Conservation (phyloP, 257 asterid genomes). For the Thymus mandschuricus region DNA sequence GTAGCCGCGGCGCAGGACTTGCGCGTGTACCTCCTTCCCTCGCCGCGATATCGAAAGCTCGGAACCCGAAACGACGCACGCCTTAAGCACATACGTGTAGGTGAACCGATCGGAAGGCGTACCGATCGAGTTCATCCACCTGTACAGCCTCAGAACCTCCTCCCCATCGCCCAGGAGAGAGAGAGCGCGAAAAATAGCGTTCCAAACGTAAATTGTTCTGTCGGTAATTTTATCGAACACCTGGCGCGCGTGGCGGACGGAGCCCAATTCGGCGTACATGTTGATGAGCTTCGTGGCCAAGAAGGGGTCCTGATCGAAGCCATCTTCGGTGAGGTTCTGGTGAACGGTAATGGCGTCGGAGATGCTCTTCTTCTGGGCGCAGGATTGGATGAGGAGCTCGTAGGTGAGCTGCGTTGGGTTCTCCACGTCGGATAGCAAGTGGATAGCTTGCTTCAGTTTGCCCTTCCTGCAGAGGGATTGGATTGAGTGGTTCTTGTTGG, state of each 20-base stretch:
- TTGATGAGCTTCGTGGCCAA: constrained; percentile 89
- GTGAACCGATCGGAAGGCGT: constrained; percentile 82
- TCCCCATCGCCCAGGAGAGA: constrained; percentile 69
- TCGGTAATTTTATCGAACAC: constrained; percentile 71
- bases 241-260: constrained; percentile 56
- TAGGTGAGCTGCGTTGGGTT: constrained; percentile 74
- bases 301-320: constrained; percentile 75
- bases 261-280: constrained; percentile 57
- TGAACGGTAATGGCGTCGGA: constrained; percentile 64
- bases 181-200: constrained; percentile 78
- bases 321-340: constrained; percentile 54
- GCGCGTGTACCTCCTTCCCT: constrained; percentile 82
- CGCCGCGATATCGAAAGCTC: constrained; percentile 30
- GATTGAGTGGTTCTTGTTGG: constrained; percentile 55
- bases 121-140: constrained; percentile 62
- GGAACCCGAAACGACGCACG: constrained; percentile 70
- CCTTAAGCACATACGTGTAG: constrained; percentile 82
- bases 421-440: constrained; percentile 57
- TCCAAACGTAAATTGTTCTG: constrained; percentile 76
- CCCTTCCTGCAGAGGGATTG: constrained; percentile 85
- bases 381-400: constrained; percentile 78
- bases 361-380: constrained; percentile 47
- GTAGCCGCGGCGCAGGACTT: constrained; percentile 73
- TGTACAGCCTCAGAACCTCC: constrained; percentile 65
- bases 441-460: constrained; percentile 74